Base-by-base conservation (phyloP, 2,329 filamentous ascomycete species). In the Sarocladium brachiariae region DNA sequence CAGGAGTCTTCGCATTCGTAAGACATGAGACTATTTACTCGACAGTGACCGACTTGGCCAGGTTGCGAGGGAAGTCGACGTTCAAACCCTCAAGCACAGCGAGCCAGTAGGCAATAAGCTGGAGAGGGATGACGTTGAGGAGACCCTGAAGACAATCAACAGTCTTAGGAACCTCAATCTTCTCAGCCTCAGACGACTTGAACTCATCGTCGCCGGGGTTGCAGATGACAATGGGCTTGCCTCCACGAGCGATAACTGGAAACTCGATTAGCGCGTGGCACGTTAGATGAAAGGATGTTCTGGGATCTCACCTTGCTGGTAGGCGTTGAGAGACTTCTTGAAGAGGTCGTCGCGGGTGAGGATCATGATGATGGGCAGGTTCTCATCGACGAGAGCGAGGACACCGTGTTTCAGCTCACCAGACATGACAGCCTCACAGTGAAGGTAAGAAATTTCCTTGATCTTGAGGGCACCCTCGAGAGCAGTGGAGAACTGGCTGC, bases 391-490 rank as follows among this genome's bases (percentile, higher is more conserved):
- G 56, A 99, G 80, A 50, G 93, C 93, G 66, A 99, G 77, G 49
- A 99, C 93, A 78, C 93, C 93, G 71, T 99, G 93, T 83, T 99
- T 99, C 63, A 99, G 81, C 75, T 99, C 93, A 72, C 93, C 93
- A 57, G 93, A 97, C 93, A 99, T 99, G 77, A 99, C 93, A 61
- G 93, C 93, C 76, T 99, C 93, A 72, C 93, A 99, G 73, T 99
- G 93, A 53, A 99, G 87, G 73, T 99, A 99, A 16, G 92, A 97
- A 63, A 99, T 99, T 75, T 99, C 93, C 82, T 99, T 99, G 73
- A 99, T 99, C 80, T 99, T 99, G 60, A 99, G 79, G 47, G 93
- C 93, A 72, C 89, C 93, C 77, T 99, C 93, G 19, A 99, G 83
- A 51, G 93, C 93, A 61, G 93, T 99, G 54, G 92, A 91, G 77